These are phyloP conservation scores for Coffea canephora DNA, from an alignment of 257 asterid species.

Conservation along the genomic window DNA sequence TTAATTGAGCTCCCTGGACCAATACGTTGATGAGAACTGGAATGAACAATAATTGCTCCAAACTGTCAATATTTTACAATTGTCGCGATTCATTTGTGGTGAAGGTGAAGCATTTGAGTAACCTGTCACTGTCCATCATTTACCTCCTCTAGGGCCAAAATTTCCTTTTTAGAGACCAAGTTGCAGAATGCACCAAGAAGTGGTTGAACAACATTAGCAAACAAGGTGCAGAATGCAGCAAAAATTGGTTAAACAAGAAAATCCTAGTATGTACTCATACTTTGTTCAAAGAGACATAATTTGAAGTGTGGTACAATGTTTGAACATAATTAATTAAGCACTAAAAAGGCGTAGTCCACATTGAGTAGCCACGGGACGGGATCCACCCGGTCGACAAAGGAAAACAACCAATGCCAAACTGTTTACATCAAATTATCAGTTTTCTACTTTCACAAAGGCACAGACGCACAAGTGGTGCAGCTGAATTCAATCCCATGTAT, in stretches of 20 bases:
- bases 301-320: neutral
- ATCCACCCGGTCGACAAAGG: neutral
- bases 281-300: neutral
- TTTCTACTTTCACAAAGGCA: constrained; percentile 15
- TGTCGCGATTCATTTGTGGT: neutral
- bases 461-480: constrained; percentile 24
- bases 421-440: constrained; percentile 15
- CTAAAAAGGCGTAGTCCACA: neutral
- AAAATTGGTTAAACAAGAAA: neutral
- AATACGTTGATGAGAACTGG: neutral
- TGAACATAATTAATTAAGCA: neutral
- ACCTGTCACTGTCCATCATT: constrained; percentile 1
- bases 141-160: neutral
- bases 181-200: constrained; percentile 1
- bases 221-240: neutral
- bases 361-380: neutral
- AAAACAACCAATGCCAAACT: constrained; percentile 17
- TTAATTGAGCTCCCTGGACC: neutral
- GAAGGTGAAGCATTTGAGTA: constrained; percentile 1
- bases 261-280: neutral
- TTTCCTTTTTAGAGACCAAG: constrained; percentile 3
- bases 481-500: constrained; percentile 16
- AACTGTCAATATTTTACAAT: neutral
- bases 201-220: neutral
- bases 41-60: neutral